These are phyloP conservation scores for Groenewaldozyma salmanticensis DNA, from an alignment of 805 yeast genomes.

Conservation along the genomic window DNA sequence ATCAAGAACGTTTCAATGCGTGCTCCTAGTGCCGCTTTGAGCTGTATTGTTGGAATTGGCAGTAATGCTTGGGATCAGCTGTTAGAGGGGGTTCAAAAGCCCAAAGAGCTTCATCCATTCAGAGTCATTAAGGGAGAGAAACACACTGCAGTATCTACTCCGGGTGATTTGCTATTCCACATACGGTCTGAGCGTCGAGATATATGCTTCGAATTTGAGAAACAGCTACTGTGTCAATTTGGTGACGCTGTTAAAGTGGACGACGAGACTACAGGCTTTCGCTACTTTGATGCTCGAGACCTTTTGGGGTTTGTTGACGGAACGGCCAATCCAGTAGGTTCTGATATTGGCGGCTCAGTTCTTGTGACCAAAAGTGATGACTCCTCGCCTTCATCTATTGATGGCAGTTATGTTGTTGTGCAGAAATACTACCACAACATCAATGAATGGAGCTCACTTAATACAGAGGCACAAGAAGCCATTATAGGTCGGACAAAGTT, in stretches of 20 bases:
- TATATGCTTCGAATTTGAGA: conserved; percentile 18
- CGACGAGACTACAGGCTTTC: conserved; percentile 20
- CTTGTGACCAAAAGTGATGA: conserved; percentile 9
- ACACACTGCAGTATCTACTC: conserved; percentile 17
- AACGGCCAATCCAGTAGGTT: conserved; percentile 18
- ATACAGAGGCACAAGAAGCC: conserved; percentile 16
- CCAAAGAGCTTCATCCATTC: conserved; percentile 18
- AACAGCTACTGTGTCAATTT: conserved; percentile 8
- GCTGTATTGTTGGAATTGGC: conserved; percentile 16
- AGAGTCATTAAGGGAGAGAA: conserved; percentile 14
- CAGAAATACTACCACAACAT: conserved; percentile 20
- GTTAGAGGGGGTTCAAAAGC: conserved; percentile 9
- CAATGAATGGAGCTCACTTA: conserved; percentile 13
- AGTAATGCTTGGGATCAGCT: conserved; percentile 13
- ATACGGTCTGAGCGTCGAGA: conserved; percentile 16
- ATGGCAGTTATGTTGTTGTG: conserved; percentile 20
- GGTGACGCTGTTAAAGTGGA: conserved; percentile 14
- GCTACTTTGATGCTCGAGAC: conserved; percentile 18
- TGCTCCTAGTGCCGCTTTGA: conserved; percentile 5
- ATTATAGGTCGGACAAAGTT: conserved; percentile 19
- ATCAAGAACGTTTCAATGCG: conserved; percentile 8
- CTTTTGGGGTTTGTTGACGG: conserved; percentile 21
- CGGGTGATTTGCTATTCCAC: conserved; percentile 20
- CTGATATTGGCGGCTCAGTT: conserved; percentile 7
- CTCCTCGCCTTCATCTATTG: conserved; percentile 6